Base-by-base conservation (phyloP, 2,329 filamentous ascomycete species). In the Pseudocercospora crystallina region DNA sequence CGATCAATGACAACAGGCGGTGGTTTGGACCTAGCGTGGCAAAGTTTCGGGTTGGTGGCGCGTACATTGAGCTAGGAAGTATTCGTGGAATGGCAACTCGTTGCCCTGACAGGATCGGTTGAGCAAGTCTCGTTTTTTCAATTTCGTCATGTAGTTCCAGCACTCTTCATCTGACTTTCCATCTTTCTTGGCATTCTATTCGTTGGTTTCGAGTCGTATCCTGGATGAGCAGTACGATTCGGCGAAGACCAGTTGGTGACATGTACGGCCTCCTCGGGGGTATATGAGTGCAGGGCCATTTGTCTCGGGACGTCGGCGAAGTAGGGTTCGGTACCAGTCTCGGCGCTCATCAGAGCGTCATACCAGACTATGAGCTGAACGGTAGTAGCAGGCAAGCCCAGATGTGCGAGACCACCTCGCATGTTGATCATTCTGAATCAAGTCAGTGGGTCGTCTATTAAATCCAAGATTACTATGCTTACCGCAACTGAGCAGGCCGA, bases 321-420 rank as follows among this genome's bases (percentile, higher is more conserved):
- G 17, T 54, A 58, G 5, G 55, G 55, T 13, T 46, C 40, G 2
- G 46, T 51, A 2, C 43, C 42, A 5, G 51, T 48, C 41, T 58
- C 55, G 8, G 55, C 55, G 36, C 49, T 53, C 41, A 58, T 39
- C 4, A 58, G 39, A 8, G 55, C 49, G 46, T 58, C 55, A 5
- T 50, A 51, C 55, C 55, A 58, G 9, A 58, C 51, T 11, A 58
- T 58, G 5, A 58, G 42, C 26, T 54, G 55, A 3, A 54, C 44
- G 12, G 55, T 58, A 7, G 49, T 54, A 8, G 37, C 20, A 13
- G 55, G 55, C 5, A 58, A 46, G 3, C 43, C 49, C 36, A 58
- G 46, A 14, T 53, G 50, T 13, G 51, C 51, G 4, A 58, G 51
- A 4, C 51, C 55, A 12, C 55, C 55, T 9, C 55, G 45, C 46